Base-by-base conservation (phyloP, 495 filamentous ascomycete species). In the Podospora tetraspora region DNA sequence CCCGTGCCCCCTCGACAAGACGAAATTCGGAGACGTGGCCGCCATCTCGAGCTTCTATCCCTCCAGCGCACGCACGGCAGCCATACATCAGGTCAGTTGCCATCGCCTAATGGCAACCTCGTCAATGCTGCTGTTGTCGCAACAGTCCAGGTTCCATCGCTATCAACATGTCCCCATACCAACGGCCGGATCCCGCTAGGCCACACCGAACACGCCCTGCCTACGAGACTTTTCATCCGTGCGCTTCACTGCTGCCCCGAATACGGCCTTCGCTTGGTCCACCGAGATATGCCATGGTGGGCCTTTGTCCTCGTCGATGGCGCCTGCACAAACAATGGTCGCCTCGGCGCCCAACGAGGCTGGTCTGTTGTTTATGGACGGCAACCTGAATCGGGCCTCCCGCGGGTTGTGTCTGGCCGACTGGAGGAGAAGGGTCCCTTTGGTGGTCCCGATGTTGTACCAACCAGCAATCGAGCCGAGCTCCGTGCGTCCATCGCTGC, bases 401-500 rank as follows among this genome's bases (percentile, higher is more conserved):
- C 56, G 66, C 76, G 11, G 72, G 74, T 68, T 56, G 64, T 37
- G 24, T 69, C 67, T 70, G 79, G 24, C 73, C 77, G 19, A 69
- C 72, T 67, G 68, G 77, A 62, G 63, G 72, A 34, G 0, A 23
- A 16, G 19, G 63, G 25, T 2, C 43, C 43, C 0, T 58, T 30
- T 9, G 63, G 16, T 34, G 71, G 34, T 16, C 34, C 12, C 21
- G 62, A 34, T 69, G 71, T 27, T 43, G 59, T 27, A 30, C 56
- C 71, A 62, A 83, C 80, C 2, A 81, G 76, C 71, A 79, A 81
- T 57, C 72, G 79, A 0, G 81, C 80, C 27, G 77, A 82, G 66
- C 73, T 83, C 6, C 81, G 81, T 3, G 80, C 80, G 6, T 78
- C 79, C 22, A 73, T 83, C 61, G 80, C 72, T 30, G 81, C 79